Evolutionary conservation across 495 filamentous ascomycete genomes (phyloP).

Genomic region (Collariella sp.): DNA sequence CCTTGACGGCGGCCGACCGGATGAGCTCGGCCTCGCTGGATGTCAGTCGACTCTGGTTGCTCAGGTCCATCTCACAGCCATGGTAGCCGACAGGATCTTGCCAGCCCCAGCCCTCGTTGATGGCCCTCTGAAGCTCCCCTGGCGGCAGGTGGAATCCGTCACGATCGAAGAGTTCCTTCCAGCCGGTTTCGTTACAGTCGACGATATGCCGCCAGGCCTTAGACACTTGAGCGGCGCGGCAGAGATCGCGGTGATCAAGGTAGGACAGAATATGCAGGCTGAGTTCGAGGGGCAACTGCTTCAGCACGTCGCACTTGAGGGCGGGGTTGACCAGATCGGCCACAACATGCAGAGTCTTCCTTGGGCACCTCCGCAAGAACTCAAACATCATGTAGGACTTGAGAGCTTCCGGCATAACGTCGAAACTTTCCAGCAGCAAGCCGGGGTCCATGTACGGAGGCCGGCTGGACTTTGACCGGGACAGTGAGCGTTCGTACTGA

Average conservation of each 20-base stretch:
- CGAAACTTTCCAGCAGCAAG: slow-evolving; percentile 80
- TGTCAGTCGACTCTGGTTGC: slow-evolving; percentile 38
- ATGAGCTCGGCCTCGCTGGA: slow-evolving; percentile 43
- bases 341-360: slow-evolving; percentile 84
- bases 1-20: slow-evolving; percentile 28
- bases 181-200: slow-evolving; percentile 86
- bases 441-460: slow-evolving; percentile 55
- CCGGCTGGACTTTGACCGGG: slow-evolving; percentile 5
- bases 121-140: slow-evolving; percentile 77
- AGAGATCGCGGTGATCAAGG: slow-evolving; percentile 79
- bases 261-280: slow-evolving; percentile 80
- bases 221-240: slow-evolving; percentile 85
- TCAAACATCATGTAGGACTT: slow-evolving; percentile 96
- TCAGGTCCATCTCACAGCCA: slow-evolving; percentile 74
- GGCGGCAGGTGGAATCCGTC: slow-evolving; percentile 72
- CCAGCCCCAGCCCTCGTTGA: slow-evolving; percentile 98
- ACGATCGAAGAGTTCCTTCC: slow-evolving; percentile 84
- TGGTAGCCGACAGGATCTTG: slow-evolving; percentile 71
- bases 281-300: slow-evolving; percentile 74
- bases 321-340: slow-evolving; percentile 91
- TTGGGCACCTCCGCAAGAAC: slow-evolving; percentile 76
- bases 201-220: slow-evolving; percentile 86
- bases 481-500: slow-evolving; percentile 11
- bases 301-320: slow-evolving; percentile 89
- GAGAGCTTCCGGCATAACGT: slow-evolving; percentile 77